Percentiles rank a stretch among this genome's conserved stretches.
These are phyloP conservation scores for Rhodotorula sphaerocarpa DNA, from an alignment of 768 basidiomycete genomes.

Conservation along the genomic window DNA sequence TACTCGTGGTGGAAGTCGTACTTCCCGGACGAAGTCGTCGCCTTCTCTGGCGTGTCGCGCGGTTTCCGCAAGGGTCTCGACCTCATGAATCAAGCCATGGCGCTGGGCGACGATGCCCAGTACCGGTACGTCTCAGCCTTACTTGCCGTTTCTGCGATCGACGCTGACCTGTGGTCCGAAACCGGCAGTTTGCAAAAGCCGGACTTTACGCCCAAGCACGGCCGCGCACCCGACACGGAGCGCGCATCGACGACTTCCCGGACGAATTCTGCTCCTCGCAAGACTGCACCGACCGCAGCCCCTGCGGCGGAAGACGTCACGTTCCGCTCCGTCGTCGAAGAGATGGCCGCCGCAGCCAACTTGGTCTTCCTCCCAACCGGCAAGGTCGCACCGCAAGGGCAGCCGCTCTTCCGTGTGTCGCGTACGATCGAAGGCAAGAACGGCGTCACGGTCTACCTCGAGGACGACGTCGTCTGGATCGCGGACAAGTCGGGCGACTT, in stretches of 20 bases:
- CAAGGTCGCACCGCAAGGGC: constrained; percentile 49
- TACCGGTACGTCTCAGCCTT: constrained; percentile 18
- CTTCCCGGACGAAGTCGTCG: constrained; percentile 65
- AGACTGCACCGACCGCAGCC: constrained; percentile 38
- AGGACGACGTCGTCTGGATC: constrained; percentile 91
- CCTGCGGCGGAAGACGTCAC: constrained; percentile 58
- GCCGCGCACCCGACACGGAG: constrained; percentile 38
- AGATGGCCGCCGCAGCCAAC: constrained; percentile 73
- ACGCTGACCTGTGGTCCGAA: not conserved
- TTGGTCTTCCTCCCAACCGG: constrained; percentile 83
- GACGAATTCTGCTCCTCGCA: constrained; percentile 43
- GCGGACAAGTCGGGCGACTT: constrained; percentile 50
- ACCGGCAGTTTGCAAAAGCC: constrained; percentile 27
- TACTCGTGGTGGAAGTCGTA: constrained; percentile 68
- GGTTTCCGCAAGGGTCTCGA: constrained; percentile 85
- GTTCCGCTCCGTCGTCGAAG: constrained; percentile 87
- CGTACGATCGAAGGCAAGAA: constrained; percentile 59
- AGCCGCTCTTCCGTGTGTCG: constrained; percentile 78
- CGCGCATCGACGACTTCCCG: constrained; percentile 20
- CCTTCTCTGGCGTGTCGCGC: constrained; percentile 57
- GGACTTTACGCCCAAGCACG: constrained; percentile 20
- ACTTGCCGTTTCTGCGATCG: too few species aligned
- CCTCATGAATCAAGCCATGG: constrained; percentile 88
- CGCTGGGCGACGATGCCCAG: constrained; percentile 67
- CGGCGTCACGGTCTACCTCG: constrained; percentile 77